A percentile compares a stretch with the other conserved stretches of the same genome.
Conservation (phyloP, 2,329 filamentous ascomycete genomes). For the Alternaria longipes region DNA sequence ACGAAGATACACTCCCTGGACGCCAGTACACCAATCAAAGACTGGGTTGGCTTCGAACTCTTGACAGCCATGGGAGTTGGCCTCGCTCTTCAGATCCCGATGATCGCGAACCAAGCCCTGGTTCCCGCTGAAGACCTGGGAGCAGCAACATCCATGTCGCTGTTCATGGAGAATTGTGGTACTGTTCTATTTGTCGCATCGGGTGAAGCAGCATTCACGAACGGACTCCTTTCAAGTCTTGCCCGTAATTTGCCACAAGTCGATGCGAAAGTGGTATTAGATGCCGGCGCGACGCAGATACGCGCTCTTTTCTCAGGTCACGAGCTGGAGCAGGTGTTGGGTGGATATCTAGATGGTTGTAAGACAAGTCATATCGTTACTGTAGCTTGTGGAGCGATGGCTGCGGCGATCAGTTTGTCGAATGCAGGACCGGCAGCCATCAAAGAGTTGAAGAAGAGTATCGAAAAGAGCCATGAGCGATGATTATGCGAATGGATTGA, state of each 20-base stretch:
- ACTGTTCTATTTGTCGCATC: conserved; percentile 56
- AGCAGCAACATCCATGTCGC: conserved; percentile 51
- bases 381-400: conserved; percentile 31
- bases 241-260: conserved; percentile 47
- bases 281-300: conserved; percentile 57
- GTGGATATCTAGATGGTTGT: conserved; percentile 39
- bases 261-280: conserved; percentile 47
- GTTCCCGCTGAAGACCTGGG: conserved; percentile 51
- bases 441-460: conserved; percentile 22
- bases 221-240: conserved; percentile 49
- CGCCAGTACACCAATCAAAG: conserved; percentile 45
- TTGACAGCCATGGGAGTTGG: conserved; percentile 57
- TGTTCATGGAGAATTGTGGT: conserved; percentile 56
- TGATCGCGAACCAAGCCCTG: conserved; percentile 53
- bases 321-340: conserved; percentile 32
- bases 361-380: conserved; percentile 34
- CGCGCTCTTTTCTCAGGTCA: conserved; percentile 43
- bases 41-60: conserved; percentile 61
- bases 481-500: conserved; percentile 4
- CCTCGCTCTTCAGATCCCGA: conserved; percentile 52
- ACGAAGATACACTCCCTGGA: conserved; percentile 48
- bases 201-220: conserved; percentile 55
- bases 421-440: conserved; percentile 30
- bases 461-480: conserved; percentile 27
- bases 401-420: conserved; percentile 28